Conservation (phyloP, 164 flowering plant species). For the Litsea cubeba region DNA sequence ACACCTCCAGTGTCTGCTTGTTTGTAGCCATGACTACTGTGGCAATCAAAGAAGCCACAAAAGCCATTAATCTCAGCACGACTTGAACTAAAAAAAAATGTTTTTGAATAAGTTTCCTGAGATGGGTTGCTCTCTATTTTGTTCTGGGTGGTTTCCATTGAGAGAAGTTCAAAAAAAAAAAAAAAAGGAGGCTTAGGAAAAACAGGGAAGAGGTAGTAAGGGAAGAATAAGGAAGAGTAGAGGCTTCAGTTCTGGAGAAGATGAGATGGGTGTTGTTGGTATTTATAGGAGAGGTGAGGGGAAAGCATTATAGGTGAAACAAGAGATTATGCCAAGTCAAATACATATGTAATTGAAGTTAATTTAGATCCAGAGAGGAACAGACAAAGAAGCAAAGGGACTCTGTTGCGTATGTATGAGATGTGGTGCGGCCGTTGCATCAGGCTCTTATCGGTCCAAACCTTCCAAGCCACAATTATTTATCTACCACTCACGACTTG, state of each 20-base stretch:
- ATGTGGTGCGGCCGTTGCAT: neutral
- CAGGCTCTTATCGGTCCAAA: neutral
- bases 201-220: too few species aligned
- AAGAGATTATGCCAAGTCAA: neutral
- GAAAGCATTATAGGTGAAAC: neutral
- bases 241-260: neutral
- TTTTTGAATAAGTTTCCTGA: neutral
- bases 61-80: slow-evolving; percentile 31
- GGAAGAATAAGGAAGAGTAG: neutral
- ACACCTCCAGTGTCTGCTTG: slow-evolving; percentile 18
- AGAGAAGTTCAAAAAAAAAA: neutral
- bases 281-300: neutral
- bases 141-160: slow-evolving; percentile 16
- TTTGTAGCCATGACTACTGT: slow-evolving; percentile 27
- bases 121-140: slow-evolving; percentile 11
- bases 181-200: neutral
- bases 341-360: too few species aligned
- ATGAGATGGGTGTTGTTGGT: neutral
- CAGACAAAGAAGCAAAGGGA: neutral
- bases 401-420: neutral
- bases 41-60: slow-evolving; percentile 30
- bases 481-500: too few species aligned
- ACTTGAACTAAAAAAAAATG: slow-evolving; percentile 30
- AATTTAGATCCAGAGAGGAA: neutral
- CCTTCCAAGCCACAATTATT: neutral